Conservation (phyloP, 2,329 filamentous ascomycete genomes). For the Penicillium aurantiogriseum region DNA sequence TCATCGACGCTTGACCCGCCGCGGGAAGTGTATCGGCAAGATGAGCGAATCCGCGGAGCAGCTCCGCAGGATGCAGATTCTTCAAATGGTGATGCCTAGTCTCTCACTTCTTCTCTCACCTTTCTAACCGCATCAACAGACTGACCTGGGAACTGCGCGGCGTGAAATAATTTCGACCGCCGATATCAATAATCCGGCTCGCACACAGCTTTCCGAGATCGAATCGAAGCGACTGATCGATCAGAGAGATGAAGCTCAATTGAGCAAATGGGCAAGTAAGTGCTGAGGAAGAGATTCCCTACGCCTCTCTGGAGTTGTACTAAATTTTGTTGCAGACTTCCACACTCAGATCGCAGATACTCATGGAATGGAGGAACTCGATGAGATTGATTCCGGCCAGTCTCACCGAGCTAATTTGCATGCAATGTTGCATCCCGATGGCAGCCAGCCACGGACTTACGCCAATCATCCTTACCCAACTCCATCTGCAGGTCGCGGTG, state of each 20-base stretch:
- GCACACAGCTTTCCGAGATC: not conserved
- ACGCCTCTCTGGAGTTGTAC: not conserved
- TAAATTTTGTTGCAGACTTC: not conserved
- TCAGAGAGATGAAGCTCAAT: not conserved
- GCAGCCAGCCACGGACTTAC: not conserved
- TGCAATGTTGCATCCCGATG: not conserved
- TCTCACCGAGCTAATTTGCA: slow-evolving; percentile 1
- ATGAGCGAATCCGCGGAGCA: not conserved
- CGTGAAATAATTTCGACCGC: slow-evolving; percentile 4
- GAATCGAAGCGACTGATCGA: not conserved
- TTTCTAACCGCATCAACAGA: not conserved
- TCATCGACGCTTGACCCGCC: not conserved
- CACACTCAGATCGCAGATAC: not conserved
- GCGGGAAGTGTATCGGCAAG: not conserved
- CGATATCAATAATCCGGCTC: not conserved
- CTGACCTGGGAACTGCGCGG: not conserved
- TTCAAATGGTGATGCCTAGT: not conserved
- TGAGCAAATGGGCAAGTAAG: slow-evolving; percentile 3
- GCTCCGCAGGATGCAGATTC: not conserved
- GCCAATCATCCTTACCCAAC: not conserved
- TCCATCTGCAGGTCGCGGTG: not conserved
- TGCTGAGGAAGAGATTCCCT: not conserved
- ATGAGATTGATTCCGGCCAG: not conserved
- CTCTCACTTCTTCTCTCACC: not conserved
- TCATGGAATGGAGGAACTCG: not conserved